Evolutionary conservation across 805 yeast species (phyloP).

Genomic region (Blastobotrys peoriensis): DNA sequence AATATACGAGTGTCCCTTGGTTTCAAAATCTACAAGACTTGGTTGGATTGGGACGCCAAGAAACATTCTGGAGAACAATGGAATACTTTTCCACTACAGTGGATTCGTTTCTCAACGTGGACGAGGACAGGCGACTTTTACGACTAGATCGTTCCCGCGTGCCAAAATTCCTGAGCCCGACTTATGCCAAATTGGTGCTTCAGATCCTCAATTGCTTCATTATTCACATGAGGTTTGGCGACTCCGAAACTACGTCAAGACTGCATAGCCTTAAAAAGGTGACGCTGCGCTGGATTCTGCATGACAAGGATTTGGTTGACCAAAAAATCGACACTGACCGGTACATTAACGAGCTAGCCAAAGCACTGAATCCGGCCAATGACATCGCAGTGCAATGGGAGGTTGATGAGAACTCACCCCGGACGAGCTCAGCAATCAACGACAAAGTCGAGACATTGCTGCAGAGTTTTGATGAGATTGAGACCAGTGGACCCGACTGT

Average conservation of each 20-base stretch:
- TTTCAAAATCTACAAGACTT: not conserved
- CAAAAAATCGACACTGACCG: not conserved
- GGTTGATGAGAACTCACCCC: not conserved
- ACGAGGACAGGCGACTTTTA: not conserved
- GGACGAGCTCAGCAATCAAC: not conserved
- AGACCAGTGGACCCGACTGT: not conserved
- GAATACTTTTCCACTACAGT: not conserved
- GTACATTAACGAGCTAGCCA: not conserved
- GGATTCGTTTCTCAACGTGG: not conserved
- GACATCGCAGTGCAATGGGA: not conserved
- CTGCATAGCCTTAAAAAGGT: not conserved
- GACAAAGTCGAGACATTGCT: not conserved
- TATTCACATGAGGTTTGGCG: conserved; percentile 1
- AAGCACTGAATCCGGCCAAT: not conserved
- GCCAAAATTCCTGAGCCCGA: conserved; percentile 1
- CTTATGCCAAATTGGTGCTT: not conserved
- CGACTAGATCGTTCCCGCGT: not conserved
- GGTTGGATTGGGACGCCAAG: conserved; percentile 1
- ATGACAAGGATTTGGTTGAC: not conserved
- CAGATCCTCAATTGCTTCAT: conserved; percentile 3
- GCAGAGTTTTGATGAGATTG: not conserved
- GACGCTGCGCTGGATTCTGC: not conserved
- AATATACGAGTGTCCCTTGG: conserved; percentile 3
- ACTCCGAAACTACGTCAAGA: not conserved
- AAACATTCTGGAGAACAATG: conserved; percentile 2